Conservation (phyloP, 768 basidiomycete genomes). For the Symmetrospora coprosmae region DNA sequence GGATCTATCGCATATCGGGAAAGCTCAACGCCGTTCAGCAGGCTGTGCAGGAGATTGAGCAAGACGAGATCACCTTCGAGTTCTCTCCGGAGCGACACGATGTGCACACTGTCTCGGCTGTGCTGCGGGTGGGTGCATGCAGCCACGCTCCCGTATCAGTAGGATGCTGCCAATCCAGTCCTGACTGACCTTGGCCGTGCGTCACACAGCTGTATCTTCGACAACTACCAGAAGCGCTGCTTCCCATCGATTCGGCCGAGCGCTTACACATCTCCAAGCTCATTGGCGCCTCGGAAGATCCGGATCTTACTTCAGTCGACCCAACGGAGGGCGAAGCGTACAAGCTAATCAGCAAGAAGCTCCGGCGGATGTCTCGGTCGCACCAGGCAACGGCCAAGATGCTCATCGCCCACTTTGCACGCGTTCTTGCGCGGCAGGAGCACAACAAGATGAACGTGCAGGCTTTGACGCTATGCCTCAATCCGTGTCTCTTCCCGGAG, state of each 20-base stretch:
- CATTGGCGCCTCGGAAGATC: neutral
- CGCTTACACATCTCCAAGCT: neutral
- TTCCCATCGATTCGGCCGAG: conserved; percentile 25
- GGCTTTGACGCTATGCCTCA: conserved; percentile 25
- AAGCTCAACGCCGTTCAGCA: conserved; percentile 6
- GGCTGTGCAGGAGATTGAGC: conserved; percentile 29
- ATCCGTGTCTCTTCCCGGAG: conserved; percentile 20
- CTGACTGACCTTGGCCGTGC: no score
- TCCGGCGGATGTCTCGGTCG: conserved; percentile 25
- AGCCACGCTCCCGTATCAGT: no score
- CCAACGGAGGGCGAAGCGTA: conserved; percentile 3
- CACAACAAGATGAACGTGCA: conserved; percentile 30
- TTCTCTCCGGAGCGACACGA: conserved; percentile 29
- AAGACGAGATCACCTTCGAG: conserved; percentile 29
- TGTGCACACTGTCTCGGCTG: conserved; percentile 24
- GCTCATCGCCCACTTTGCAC: conserved; percentile 28
- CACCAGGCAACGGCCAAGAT: conserved; percentile 32
- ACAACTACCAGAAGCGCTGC: conserved; percentile 30
- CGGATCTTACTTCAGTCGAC: conserved; percentile 7
- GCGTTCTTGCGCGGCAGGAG: conserved; percentile 21
- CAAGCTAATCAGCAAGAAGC: conserved; percentile 15
- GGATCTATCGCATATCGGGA: conserved; percentile 32
- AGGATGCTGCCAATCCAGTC: no score
- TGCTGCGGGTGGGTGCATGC: conserved; percentile 28
- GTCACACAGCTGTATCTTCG: conserved; percentile 29